A percentile compares a stretch with the other conserved stretches of the same genome.
These are phyloP conservation scores for Cordyceps cateniannulata DNA, from an alignment of 2,329 filamentous ascomycete genomes.

Conservation along the genomic window DNA sequence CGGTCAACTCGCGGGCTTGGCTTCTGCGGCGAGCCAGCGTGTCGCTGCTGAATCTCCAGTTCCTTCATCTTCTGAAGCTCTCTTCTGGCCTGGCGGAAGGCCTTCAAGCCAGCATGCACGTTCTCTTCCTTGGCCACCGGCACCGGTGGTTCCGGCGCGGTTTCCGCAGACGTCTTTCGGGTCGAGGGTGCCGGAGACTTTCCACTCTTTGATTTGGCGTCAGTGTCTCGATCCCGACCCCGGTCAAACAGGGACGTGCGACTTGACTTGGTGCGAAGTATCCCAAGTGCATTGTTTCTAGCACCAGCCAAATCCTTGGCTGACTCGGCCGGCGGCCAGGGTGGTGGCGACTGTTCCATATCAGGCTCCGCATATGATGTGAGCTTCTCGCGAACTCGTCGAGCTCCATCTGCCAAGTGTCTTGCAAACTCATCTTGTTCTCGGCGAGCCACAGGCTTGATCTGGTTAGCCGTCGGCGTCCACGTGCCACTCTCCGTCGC, in stretches of 20 bases:
- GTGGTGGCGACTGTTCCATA: conserved; percentile 28
- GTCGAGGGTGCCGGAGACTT: conserved; percentile 35
- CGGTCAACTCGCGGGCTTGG: conserved; percentile 17
- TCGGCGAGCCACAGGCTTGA: conserved; percentile 30
- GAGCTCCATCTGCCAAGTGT: conserved; percentile 64
- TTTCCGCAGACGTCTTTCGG: conserved; percentile 25
- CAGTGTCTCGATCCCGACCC: conserved; percentile 35
- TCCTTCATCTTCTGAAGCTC: conserved; percentile 53
- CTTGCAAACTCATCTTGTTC: conserved; percentile 66
- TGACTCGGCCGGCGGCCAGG: conserved; percentile 25
- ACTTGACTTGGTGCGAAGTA: conserved; percentile 62
- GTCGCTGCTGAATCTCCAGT: conserved; percentile 39
- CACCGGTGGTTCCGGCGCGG: background rate
- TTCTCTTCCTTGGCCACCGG: conserved; percentile 32
- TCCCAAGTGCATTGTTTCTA: conserved; percentile 53
- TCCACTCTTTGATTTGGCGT: conserved; percentile 44
- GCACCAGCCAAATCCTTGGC: conserved; percentile 25
- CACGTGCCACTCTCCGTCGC: conserved; percentile 18
- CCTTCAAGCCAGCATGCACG: conserved; percentile 45
- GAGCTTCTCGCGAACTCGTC: conserved; percentile 65
- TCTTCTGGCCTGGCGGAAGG: conserved; percentile 51
- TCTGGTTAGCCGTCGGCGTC: conserved; percentile 8
- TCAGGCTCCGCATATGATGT: conserved; percentile 63
- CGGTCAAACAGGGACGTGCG: conserved; percentile 55
- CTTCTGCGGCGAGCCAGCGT: conserved; percentile 24